Base-by-base conservation (phyloP, 2,329 filamentous ascomycete genomes). In the Colletotrichum sp. region DNA sequence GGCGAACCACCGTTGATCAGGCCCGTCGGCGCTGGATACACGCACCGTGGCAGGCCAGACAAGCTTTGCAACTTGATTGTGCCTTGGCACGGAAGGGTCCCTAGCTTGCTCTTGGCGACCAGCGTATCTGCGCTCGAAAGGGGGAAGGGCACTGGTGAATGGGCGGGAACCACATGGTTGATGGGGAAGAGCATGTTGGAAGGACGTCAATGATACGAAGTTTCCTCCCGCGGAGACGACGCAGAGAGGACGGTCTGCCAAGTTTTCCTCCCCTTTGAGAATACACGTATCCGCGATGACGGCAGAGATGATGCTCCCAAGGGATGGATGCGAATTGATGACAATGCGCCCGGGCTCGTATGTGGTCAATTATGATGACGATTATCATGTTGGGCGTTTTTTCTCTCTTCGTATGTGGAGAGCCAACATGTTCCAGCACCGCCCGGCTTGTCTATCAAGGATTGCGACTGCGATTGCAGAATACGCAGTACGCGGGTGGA, bases 41-140 rank as follows among this genome's bases (percentile, higher is more conserved):
- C 16, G 30, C 30, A 24, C 16, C 24, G 32, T 21, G n/a, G 55
- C 24, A 24, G 43, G 38, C 13, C 43, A 72, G 69, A 72, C 69
- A 75, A 75, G 69, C 73, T 75, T 75, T 75, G 64, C 64, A 24
- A 72, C 28, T 64, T 75, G 69, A 72, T 72, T 67, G 56, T 68
- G 69, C 43, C 73, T 67, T 75, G 73, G 69, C 69, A 67, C 62
- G 69, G 69, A 68, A 48, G 32, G 26, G 21, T 55, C 70, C 69
- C 55, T 73, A 36, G 64, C 56, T 56, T 32, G 38, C 34, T 64
- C 73, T 75, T 73, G 73, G 73, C 73, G 10, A 52, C 43, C 43
- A 26, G 56, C 24, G n/a, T 56, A 36, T 67, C 48, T 58, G 65
- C 65, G 43, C 56, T 10, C 12, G 21, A 55, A 70, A 62, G 30